Evolutionary conservation across 441 rosid genomes (phyloP).

Genomic region (Aleurites moluccanus): DNA sequence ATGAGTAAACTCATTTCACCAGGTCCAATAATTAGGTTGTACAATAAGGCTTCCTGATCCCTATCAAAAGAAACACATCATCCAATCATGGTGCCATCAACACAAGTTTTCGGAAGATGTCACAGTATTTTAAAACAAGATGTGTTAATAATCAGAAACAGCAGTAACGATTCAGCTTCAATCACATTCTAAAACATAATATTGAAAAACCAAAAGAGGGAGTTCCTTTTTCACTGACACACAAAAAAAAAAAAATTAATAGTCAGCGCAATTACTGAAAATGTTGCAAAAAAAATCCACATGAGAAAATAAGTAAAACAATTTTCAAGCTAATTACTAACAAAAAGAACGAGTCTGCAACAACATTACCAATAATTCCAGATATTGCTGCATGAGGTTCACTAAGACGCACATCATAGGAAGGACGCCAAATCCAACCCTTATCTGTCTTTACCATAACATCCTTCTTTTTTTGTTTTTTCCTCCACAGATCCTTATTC

Average conservation of each 20-base stretch:
- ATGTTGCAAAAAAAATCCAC: neutral
- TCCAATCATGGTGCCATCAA: neutral
- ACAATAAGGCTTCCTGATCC: neutral
- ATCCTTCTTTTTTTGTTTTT: slow-evolving; percentile 40
- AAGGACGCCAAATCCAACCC: slow-evolving; percentile 35
- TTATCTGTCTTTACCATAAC: slow-evolving; percentile 34
- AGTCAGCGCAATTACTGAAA: neutral
- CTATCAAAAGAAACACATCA: neutral
- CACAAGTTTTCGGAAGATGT: neutral
- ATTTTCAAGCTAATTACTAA: neutral
- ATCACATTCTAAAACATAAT: neutral
- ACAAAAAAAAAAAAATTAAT: neutral
- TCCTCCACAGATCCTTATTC: slow-evolving; percentile 69
- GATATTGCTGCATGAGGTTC: slow-evolving; percentile 79
- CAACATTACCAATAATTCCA: slow-evolving; percentile 59
- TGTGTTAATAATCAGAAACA: neutral
- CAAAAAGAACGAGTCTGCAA: slow-evolving; percentile 1
- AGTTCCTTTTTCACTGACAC: too few species aligned
- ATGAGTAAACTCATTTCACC: too few species aligned
- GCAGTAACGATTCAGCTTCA: neutral
- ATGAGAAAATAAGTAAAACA: neutral
- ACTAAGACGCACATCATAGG: slow-evolving; percentile 62
- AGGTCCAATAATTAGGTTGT: neutral
- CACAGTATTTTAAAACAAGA: neutral
- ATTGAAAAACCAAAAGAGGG: neutral